A percentile compares a stretch with the other conserved stretches of the same genome.
Conservation (phyloP, 2,329 filamentous ascomycete species). For the Pseudopyrenochaeta lycopersici region DNA sequence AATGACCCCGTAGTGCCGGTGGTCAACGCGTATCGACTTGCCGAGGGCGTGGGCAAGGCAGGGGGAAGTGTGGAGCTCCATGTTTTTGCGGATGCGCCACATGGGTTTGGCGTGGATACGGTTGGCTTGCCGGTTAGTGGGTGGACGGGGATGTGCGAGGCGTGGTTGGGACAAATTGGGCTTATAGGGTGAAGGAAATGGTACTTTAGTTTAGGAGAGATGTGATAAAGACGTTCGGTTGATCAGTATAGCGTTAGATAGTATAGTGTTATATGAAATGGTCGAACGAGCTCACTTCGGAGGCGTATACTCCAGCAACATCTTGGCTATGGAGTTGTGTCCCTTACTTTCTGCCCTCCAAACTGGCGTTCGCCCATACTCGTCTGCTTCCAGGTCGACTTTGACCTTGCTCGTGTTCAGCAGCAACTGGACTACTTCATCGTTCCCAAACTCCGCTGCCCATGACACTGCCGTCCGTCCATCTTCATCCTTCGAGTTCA, state of each 20-base stretch:
- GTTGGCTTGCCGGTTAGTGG: slow-evolving; percentile 17
- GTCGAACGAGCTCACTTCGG: too few species aligned
- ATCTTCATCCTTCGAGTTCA: background rate
- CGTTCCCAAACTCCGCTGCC: background rate
- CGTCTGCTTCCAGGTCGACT: background rate
- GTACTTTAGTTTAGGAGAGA: background rate
- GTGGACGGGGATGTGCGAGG: slow-evolving; percentile 25
- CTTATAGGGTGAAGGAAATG: slow-evolving; percentile 3
- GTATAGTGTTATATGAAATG: too few species aligned
- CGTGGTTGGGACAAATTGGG: slow-evolving; percentile 22
- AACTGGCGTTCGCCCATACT: too few species aligned
- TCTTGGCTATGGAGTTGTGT: too few species aligned
- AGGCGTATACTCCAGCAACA: too few species aligned
- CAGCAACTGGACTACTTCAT: background rate
- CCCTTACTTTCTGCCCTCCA: too few species aligned
- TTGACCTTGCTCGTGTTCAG: background rate
- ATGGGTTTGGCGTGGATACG: slow-evolving; percentile 30
- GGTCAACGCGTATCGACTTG: slow-evolving; percentile 25
- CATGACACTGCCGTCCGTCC: background rate
- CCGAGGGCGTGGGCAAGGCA: slow-evolving; percentile 15
- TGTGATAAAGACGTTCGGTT: background rate
- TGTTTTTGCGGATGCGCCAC: slow-evolving; percentile 30
- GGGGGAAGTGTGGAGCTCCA: slow-evolving; percentile 24
- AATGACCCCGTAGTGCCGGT: slow-evolving; percentile 28
- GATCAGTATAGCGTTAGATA: too few species aligned